Conservation (phyloP, 2,329 filamentous ascomycete species). For the Emergomyces orientalis region DNA sequence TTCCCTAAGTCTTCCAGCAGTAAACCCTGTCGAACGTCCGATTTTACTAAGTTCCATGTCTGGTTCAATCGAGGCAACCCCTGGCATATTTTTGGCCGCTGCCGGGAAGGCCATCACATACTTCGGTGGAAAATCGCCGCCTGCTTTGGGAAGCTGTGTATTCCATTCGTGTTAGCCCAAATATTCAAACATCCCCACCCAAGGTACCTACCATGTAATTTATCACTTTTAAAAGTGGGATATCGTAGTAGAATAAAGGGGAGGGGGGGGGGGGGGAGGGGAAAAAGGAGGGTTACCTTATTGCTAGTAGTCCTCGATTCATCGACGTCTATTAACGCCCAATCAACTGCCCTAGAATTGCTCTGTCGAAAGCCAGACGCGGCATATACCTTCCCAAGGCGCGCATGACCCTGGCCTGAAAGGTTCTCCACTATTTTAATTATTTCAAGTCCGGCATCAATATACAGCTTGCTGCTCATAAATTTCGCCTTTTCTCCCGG, state of each 20-base stretch:
- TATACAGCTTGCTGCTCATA: not conserved
- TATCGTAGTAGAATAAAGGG: not conserved
- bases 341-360: not conserved
- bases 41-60: not conserved
- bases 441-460: not conserved
- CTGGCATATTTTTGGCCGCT: not conserved
- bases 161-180: not conserved
- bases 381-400: not conserved
- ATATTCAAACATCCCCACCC: not conserved
- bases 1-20: not conserved
- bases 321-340: not conserved
- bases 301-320: not conserved
- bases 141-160: not conserved
- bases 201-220: not conserved
- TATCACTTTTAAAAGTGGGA: not conserved
- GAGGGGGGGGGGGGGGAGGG: not conserved
- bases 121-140: not conserved
- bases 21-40: not conserved
- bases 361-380: not conserved
- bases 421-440: not conserved
- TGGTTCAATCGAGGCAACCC: not conserved
- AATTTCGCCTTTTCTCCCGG: not conserved
- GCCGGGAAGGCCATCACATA: not conserved
- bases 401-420: not conserved
- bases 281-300: not conserved